These are phyloP conservation scores for Lenwebbia sp. DNA, from an alignment of 345 rosid genomes.

Conservation along the genomic window DNA sequence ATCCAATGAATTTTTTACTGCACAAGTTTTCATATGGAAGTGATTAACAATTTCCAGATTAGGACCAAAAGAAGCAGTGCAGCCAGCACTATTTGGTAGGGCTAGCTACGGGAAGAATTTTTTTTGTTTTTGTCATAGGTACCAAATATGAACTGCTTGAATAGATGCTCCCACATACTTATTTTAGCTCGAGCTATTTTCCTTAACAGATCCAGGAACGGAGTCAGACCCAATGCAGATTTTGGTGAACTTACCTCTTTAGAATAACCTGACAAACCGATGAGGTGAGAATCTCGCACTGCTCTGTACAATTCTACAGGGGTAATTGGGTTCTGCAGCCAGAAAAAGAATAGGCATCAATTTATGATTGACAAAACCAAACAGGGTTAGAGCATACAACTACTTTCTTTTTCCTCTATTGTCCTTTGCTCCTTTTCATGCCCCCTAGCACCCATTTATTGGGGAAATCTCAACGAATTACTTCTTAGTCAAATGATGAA, in stretches of 20 bases:
- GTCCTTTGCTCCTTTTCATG: background rate
- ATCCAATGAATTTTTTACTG: background rate
- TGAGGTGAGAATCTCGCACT: constrained; percentile 84
- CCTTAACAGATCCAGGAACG: background rate
- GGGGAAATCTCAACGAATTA: background rate
- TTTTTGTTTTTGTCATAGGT: background rate
- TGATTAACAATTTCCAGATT: background rate
- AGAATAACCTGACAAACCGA: constrained; percentile 87
- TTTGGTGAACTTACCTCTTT: constrained; percentile 46
- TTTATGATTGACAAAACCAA: background rate
- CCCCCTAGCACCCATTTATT: background rate
- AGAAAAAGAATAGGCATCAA: background rate
- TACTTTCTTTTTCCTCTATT: background rate
- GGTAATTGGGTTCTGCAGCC: constrained; percentile 66
- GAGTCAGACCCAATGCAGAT: background rate
- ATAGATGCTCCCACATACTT: background rate
- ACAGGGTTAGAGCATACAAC: background rate
- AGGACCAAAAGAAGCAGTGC: background rate
- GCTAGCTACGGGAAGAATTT: background rate
- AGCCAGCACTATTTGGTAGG: background rate
- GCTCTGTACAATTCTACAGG: constrained; percentile 75
- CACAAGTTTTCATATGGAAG: background rate
- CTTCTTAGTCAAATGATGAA: background rate
- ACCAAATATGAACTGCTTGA: background rate
- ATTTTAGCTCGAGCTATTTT: background rate